Conservation (phyloP, 768 basidiomycete genomes). For the Boletus speciosus region DNA sequence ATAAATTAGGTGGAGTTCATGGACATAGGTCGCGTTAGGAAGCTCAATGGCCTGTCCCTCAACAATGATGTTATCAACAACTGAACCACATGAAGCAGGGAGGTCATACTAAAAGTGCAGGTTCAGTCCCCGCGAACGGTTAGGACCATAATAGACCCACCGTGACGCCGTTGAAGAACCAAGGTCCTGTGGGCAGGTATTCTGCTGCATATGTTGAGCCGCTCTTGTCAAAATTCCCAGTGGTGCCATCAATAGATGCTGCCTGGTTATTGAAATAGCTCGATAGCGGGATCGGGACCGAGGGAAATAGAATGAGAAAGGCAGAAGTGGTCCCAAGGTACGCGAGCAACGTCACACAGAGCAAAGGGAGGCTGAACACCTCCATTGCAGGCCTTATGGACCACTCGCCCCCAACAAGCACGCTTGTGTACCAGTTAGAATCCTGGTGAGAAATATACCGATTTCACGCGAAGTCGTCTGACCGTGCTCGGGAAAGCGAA, state of each 20-base stretch:
- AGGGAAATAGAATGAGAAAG: slow-evolving; percentile 29
- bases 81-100: not conserved
- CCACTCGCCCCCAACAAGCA: slow-evolving; percentile 8
- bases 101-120: not conserved
- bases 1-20: slow-evolving; percentile 49
- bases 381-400: slow-evolving; percentile 6
- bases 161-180: slow-evolving; percentile 37
- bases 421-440: slow-evolving; percentile 3
- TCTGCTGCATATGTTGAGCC: slow-evolving; percentile 41
- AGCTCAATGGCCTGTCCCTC: slow-evolving; percentile 40
- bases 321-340: slow-evolving; percentile 10
- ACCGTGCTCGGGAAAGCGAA: slow-evolving; percentile 1
- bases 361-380: slow-evolving; percentile 15
- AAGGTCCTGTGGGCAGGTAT: slow-evolving; percentile 38
- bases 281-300: slow-evolving; percentile 27
- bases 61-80: slow-evolving; percentile 43
- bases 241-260: slow-evolving; percentile 36
- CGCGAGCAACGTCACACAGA: slow-evolving; percentile 19
- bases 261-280: slow-evolving; percentile 41
- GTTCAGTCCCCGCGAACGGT: not conserved
- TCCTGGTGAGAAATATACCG: not conserved
- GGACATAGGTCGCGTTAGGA: slow-evolving; percentile 33
- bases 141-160: slow-evolving; percentile 20
- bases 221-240: slow-evolving; percentile 37
- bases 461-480: slow-evolving; percentile 1